Conservation (phyloP, 306 rosid species). For the Medicago ruthenica region DNA sequence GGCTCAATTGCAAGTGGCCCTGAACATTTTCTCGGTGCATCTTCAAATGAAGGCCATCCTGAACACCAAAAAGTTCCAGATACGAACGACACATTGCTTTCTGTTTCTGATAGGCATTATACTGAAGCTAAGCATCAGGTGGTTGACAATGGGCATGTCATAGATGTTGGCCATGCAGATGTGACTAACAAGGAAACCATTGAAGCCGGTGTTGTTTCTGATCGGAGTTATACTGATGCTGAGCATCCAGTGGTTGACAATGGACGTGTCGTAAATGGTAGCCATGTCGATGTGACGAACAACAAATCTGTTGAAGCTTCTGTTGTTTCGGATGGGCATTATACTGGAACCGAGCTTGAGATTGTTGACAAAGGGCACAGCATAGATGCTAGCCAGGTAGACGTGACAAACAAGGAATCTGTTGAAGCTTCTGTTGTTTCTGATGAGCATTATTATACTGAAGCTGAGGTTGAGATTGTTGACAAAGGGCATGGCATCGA, state of each 20-base stretch:
- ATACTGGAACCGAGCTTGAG: not conserved
- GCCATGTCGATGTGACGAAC: slow-evolving; percentile 46
- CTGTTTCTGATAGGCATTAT: slow-evolving; percentile 46
- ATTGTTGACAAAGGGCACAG: slow-evolving; percentile 33
- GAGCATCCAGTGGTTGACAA: slow-evolving; percentile 31
- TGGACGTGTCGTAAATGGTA: slow-evolving; percentile 43
- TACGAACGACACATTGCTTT: slow-evolving; percentile 44
- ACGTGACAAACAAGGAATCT: slow-evolving; percentile 24
- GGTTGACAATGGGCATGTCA: slow-evolving; percentile 39
- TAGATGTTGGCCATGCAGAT: slow-evolving; percentile 51
- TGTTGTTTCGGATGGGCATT: slow-evolving; percentile 29
- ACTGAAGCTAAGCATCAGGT: slow-evolving; percentile 27
- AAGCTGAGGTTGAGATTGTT: not conserved
- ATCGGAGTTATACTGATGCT: slow-evolving; percentile 26
- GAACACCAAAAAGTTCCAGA: slow-evolving; percentile 40
- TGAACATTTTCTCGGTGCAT: slow-evolving; percentile 44
- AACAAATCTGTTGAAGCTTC: slow-evolving; percentile 18
- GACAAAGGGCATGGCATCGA: slow-evolving; percentile 42
- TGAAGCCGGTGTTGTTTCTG: slow-evolving; percentile 34
- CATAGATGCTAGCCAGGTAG: slow-evolving; percentile 52
- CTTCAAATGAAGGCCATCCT: slow-evolving; percentile 52
- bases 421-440: slow-evolving; percentile 33
- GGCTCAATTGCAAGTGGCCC: slow-evolving; percentile 69
- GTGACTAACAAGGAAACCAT: slow-evolving; percentile 25
- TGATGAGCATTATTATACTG: not conserved